phyloP scores from a whole-genome alignment of 2,329 filamentous ascomycete species.

The Decorospora gaudefroyi region DNA sequence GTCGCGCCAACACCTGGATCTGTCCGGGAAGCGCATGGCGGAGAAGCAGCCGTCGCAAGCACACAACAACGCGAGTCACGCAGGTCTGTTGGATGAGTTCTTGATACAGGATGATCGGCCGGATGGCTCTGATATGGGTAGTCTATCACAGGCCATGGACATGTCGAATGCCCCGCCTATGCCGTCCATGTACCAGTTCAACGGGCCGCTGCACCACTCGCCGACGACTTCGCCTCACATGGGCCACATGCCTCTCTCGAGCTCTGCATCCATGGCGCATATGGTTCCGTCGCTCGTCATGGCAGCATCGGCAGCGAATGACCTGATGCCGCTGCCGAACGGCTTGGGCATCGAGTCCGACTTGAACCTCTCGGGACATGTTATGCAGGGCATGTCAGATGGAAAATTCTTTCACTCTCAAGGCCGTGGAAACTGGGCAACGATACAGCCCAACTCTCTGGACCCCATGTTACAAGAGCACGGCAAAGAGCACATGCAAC shows the following conservation, averaged over 20 bases:
- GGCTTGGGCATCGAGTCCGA: slow-evolving; percentile 45
- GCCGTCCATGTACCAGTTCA: slow-evolving; percentile 48
- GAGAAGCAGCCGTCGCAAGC: slow-evolving; percentile 36
- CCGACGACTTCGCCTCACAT: slow-evolving; percentile 44
- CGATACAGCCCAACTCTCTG: slow-evolving; percentile 35
- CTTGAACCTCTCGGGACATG: slow-evolving; percentile 34
- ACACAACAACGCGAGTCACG: slow-evolving; percentile 31
- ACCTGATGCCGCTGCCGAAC: slow-evolving; percentile 46
- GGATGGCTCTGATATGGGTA: slow-evolving; percentile 32
- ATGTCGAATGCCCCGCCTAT: slow-evolving; percentile 42
- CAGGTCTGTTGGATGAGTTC: slow-evolving; percentile 45
- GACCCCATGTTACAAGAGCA: slow-evolving; percentile 46
- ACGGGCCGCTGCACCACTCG: slow-evolving; percentile 44
- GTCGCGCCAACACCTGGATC: slow-evolving; percentile 72
- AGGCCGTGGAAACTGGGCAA: slow-evolving; percentile 40
- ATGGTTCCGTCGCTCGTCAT: slow-evolving; percentile 48
- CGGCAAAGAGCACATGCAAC: slow-evolving; percentile 31
- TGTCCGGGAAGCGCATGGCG: slow-evolving; percentile 52
- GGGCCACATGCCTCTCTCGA: slow-evolving; percentile 36
- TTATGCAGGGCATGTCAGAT: slow-evolving; percentile 37
- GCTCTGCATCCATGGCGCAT: slow-evolving; percentile 37
- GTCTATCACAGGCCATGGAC: slow-evolving; percentile 39
- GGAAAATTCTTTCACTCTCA: slow-evolving; percentile 41
- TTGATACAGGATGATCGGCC: slow-evolving; percentile 46
- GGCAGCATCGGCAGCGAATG: slow-evolving; percentile 49